Evolutionary conservation across 2,329 filamentous ascomycete species (phyloP), one percentile per base, ranked within the genome.

Genomic region (Cladophialophora immunda): DNA sequence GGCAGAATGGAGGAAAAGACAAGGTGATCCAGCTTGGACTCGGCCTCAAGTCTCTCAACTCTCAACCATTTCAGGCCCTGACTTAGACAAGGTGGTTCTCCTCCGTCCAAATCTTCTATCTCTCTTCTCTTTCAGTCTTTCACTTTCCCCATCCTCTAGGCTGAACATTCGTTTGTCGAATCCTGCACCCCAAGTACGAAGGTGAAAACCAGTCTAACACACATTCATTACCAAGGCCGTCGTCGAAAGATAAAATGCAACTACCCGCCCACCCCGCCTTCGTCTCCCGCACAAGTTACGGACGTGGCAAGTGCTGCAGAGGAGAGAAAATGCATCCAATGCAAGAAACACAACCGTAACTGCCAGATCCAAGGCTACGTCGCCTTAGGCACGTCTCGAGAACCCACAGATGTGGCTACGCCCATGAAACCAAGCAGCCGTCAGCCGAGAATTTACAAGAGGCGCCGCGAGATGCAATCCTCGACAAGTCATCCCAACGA

Each of bases 201-300:
- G 22, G 11, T 15, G 13, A 50, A n/a, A 47, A 15, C 13, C 53
- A 19, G 13, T 34, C 27, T 55, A 55, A 34, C 27, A 17, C n/a
- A 27, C 8, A n/a, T 50, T 47, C 34, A 15, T 25, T n/a, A 27
- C 41, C 54, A 34, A 72, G 71, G 71, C 60, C 71, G 71, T n/a
- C 68, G 71, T n/a, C 68, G 71, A 29, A 73, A 73, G 56, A 69
- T 73, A 22, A 73, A 71, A 66, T 73, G 71, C 65, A 71, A 59
- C 47, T 73, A 70, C 30, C 57, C 67, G 27, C 58, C 38, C 13
- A 50, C 50, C 2, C 38, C 56, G 3, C 25, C 47, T 27, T 58
- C 57, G n/a, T 50, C 62, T 19, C n/a, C 62, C 19, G 15, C 45
- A 11, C 45, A 50, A 50, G 41, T 25, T 15, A 25, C 41, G 19